A percentile compares a stretch with the other conserved stretches of the same genome.
Conservation (phyloP, 495 filamentous ascomycete species). For the Talaromyces liani region DNA sequence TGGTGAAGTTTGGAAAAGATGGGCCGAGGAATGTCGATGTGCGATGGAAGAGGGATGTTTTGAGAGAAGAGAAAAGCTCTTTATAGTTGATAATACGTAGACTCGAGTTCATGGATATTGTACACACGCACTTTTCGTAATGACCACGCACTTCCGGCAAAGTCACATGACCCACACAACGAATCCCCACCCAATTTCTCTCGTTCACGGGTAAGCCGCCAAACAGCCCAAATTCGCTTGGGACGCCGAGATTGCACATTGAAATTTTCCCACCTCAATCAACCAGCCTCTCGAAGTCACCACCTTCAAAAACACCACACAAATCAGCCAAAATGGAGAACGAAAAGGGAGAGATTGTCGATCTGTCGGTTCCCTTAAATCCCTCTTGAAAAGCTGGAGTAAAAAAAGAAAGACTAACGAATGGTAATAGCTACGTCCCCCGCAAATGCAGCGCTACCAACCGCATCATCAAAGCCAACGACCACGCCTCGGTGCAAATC, state of each 20-base stretch:
- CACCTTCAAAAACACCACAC: conserved; percentile 26
- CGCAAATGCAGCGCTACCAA: conserved; percentile 94
- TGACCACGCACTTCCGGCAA: conserved; percentile 9
- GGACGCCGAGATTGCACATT: conserved; percentile 9
- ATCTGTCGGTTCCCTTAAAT: conserved; percentile 63
- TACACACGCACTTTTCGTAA: not conserved
- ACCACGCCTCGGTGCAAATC: conserved; percentile 89
- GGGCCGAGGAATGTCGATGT: conserved; percentile 49
- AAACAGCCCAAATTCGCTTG: conserved; percentile 6
- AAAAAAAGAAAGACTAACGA: conserved; percentile 5
- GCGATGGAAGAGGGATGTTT: conserved; percentile 44
- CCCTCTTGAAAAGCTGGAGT: not conserved
- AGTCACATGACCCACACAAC: conserved; percentile 46
- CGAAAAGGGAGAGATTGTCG: conserved; percentile 97
- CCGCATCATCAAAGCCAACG: conserved; percentile 99
- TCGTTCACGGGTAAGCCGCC: conserved; percentile 9
- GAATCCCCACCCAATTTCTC: not conserved
- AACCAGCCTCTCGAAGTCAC: conserved; percentile 7
- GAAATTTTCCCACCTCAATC: not conserved
- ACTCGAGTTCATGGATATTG: not conserved
- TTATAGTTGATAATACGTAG: conserved; percentile 15
- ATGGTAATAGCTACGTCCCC: conserved; percentile 76
- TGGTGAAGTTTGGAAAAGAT: conserved; percentile 56
- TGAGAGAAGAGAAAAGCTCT: conserved; percentile 19
- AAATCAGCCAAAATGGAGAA: conserved; percentile 75